Evolutionary conservation across 139 green algal genomes (phyloP).

Genomic region (Coelastrella sp.): DNA sequence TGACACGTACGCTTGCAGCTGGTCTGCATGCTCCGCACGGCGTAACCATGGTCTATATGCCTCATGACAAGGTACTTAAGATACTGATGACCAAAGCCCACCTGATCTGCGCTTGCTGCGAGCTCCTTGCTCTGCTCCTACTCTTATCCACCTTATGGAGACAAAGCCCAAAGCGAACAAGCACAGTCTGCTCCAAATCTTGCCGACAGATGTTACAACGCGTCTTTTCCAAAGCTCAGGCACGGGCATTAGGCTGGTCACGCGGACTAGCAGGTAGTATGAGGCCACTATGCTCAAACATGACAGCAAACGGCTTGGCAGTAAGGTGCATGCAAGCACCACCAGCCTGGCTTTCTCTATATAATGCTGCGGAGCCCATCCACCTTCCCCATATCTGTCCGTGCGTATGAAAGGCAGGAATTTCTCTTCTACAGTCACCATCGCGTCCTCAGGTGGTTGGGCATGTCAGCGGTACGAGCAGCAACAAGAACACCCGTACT

Average conservation of each 20-base stretch:
- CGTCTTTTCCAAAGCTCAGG: constrained; percentile 50
- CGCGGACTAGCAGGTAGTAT: constrained; percentile 60
- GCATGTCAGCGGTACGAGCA: too few relatives aligned
- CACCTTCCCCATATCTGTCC: constrained; percentile 66
- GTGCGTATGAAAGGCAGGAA: constrained; percentile 55
- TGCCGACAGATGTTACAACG: constrained; percentile 55
- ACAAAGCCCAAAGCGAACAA: constrained; percentile 85
- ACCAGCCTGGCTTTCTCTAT: constrained; percentile 52
- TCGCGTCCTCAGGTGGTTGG: neutral
- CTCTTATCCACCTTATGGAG: constrained; percentile 64
- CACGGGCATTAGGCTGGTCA: constrained; percentile 20
- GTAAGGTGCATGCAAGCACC: constrained; percentile 59
- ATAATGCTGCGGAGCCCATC: constrained; percentile 29
- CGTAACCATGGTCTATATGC: neutral
- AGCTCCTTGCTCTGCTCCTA: constrained; percentile 14
- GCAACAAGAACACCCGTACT: too few relatives aligned
- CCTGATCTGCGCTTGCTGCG: neutral
- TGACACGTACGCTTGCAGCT: too few relatives aligned
- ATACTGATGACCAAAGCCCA: neutral
- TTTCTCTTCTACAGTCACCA: constrained; percentile 13
- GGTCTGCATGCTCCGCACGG: too few relatives aligned
- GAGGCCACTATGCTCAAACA: constrained; percentile 55
- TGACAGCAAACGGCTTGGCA: constrained; percentile 62
- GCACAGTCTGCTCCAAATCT: constrained; percentile 66
- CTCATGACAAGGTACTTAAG: neutral